A percentile compares a stretch with the other conserved stretches of the same genome.
Evolutionary conservation across 2,329 filamentous ascomycete genomes (phyloP).

Genomic region (Rugonectria rugulosa): DNA sequence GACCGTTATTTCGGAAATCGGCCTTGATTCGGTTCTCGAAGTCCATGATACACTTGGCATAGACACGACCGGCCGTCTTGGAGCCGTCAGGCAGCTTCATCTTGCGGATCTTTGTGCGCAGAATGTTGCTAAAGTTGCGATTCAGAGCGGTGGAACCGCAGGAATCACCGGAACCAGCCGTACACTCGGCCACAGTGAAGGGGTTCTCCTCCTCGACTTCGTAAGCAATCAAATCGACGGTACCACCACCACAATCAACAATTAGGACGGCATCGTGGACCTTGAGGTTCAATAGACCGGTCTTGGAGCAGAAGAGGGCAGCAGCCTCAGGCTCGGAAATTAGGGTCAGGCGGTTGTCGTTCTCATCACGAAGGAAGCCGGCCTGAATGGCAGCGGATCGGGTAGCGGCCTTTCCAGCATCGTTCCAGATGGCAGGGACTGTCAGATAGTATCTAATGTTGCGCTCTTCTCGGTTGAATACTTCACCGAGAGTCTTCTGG

Average conservation of each 20-base stretch:
- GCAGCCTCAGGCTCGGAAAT: conserved; percentile 97
- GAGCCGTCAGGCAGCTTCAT: conserved; percentile 99
- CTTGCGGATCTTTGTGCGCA: conserved; percentile 96
- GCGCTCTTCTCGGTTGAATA: conserved; percentile 96
- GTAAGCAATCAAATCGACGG: conserved; percentile 98
- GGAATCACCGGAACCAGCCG: conserved; percentile 94
- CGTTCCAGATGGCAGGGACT: conserved; percentile 99
- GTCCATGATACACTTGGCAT: conserved; percentile 99
- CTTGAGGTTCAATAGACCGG: conserved; percentile 93
- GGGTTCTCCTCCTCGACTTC: conserved; percentile 98
- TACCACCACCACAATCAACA: conserved; percentile 97
- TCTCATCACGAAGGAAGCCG: conserved; percentile 94
- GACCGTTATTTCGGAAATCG: conserved; percentile 98
- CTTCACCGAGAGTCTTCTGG: conserved; percentile 95
- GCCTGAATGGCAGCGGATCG: conserved; percentile 96
- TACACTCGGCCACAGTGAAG: conserved; percentile 96
- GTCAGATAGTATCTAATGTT: conserved; percentile 98
- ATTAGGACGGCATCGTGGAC: conserved; percentile 98
- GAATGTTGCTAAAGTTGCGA: conserved; percentile 97
- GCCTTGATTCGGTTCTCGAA: conserved; percentile 99
- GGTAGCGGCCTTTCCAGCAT: conserved; percentile 96
- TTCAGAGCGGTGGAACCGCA: conserved; percentile 98
- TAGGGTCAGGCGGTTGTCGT: conserved; percentile 93
- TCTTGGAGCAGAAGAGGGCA: conserved; percentile 97
- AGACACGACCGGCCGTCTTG: conserved; percentile 96